phyloP scores from a whole-genome alignment of 805 yeast species.

The Yarrowia osloensis region DNA sequence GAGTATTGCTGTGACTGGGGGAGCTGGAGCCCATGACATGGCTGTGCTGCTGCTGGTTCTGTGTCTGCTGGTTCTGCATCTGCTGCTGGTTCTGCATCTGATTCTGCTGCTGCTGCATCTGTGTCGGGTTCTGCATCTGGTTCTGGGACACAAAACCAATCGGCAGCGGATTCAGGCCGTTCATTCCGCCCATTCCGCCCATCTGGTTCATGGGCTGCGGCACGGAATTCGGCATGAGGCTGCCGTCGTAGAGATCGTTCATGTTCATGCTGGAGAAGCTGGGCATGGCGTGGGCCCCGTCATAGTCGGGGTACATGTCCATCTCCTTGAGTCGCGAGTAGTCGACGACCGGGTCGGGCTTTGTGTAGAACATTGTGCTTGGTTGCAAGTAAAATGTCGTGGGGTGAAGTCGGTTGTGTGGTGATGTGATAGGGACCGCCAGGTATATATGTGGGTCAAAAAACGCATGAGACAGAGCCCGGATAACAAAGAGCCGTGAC shows the following conservation, averaged over 20 bases:
- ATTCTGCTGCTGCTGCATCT: background rate
- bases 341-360: slow-evolving; percentile 19
- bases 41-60: background rate
- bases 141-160: background rate
- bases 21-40: background rate
- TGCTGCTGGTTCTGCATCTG: background rate
- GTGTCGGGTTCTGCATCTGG: background rate
- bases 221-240: too few relatives aligned
- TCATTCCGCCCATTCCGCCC: background rate
- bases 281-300: background rate
- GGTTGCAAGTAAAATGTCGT: background rate
- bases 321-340: slow-evolving; percentile 22
- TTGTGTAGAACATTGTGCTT: slow-evolving; percentile 1
- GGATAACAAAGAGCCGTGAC: slow-evolving; percentile 1
- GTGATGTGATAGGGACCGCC: background rate
- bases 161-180: background rate
- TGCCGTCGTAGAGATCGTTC: background rate
- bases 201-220: background rate
- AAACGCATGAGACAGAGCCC: slow-evolving; percentile 6
- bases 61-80: background rate
- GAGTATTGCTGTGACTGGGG: too few relatives aligned
- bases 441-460: slow-evolving; percentile 20
- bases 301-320: slow-evolving; percentile 19
- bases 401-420: background rate
- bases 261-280: background rate